phyloP scores from a whole-genome alignment of 2,329 filamentous ascomycete species.

The Calonectria naviculata region DNA sequence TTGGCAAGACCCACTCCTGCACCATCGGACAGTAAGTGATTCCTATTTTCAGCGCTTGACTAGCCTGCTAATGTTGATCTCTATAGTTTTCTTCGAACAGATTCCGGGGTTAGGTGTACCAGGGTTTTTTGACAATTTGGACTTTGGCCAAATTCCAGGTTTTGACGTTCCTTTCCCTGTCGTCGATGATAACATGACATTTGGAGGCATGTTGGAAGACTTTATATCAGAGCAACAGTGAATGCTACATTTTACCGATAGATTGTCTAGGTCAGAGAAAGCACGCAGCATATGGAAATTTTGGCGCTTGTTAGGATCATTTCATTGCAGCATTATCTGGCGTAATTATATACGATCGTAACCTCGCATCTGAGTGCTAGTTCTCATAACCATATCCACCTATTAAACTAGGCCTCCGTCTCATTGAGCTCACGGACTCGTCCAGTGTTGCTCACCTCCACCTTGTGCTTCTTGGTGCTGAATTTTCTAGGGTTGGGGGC shows the following conservation, averaged over 20 bases:
- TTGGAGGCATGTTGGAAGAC: slow-evolving; percentile 19
- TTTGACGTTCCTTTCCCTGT: slow-evolving; percentile 24
- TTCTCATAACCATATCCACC: not conserved
- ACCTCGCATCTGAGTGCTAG: not conserved
- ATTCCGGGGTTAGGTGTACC: not conserved
- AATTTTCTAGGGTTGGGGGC: slow-evolving; percentile 42
- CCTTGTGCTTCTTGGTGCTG: slow-evolving; percentile 40
- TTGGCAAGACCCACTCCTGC: too few relatives aligned
- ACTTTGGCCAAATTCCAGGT: slow-evolving; percentile 24
- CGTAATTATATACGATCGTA: not conserved
- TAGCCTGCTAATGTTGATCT: not conserved
- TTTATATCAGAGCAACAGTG: not conserved
- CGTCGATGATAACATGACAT: slow-evolving; percentile 8
- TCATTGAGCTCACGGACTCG: slow-evolving; percentile 5
- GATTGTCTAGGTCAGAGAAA: too few relatives aligned
- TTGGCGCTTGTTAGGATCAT: not conserved
- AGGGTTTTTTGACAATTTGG: slow-evolving; percentile 10
- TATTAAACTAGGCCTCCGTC: not conserved
- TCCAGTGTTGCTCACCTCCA: slow-evolving; percentile 31
- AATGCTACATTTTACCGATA: not conserved
- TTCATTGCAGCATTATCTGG: not conserved
- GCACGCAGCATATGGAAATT: not conserved
- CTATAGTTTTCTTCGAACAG: not conserved
- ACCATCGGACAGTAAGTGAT: not conserved
- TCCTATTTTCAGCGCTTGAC: not conserved